phyloP scores from a whole-genome alignment of 1,284 basidiomycete genomes.

The Sporisorium reilianum region DNA sequence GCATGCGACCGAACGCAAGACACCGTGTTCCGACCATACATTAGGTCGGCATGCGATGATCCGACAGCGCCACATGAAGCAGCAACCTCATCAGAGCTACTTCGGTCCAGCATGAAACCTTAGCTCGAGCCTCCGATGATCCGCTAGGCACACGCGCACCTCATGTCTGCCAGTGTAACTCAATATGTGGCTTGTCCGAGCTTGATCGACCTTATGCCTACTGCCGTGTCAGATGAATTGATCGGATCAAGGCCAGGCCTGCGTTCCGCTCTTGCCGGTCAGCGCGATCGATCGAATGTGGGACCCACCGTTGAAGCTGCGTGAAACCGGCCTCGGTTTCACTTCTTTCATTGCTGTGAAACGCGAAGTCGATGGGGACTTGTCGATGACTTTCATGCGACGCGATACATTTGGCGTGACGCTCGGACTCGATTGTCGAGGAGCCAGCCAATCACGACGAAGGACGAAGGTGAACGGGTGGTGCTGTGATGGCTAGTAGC shows the following conservation, averaged over 20 bases:
- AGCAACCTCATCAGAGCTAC: neutral
- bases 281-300: neutral
- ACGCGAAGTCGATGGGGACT: neutral
- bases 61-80: neutral
- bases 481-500: too few relatives aligned
- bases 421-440: too few relatives aligned
- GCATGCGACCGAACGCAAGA: neutral
- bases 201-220: neutral
- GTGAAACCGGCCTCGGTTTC: neutral
- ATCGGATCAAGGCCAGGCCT: neutral
- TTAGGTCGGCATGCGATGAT: neutral
- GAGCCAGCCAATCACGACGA: too few relatives aligned
- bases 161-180: too few relatives aligned
- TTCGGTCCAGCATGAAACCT: neutral
- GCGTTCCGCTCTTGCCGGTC: neutral
- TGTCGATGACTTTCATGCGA: neutral
- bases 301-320: neutral
- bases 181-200: neutral
- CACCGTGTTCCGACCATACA: neutral
- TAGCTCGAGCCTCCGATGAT: neutral
- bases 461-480: too few relatives aligned
- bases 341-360: neutral
- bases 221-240: neutral
- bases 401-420: too few relatives aligned
- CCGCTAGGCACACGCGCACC: neutral